phyloP scores from a whole-genome alignment of 148 eudicot genomes.

The Rhododendron simsii region DNA sequence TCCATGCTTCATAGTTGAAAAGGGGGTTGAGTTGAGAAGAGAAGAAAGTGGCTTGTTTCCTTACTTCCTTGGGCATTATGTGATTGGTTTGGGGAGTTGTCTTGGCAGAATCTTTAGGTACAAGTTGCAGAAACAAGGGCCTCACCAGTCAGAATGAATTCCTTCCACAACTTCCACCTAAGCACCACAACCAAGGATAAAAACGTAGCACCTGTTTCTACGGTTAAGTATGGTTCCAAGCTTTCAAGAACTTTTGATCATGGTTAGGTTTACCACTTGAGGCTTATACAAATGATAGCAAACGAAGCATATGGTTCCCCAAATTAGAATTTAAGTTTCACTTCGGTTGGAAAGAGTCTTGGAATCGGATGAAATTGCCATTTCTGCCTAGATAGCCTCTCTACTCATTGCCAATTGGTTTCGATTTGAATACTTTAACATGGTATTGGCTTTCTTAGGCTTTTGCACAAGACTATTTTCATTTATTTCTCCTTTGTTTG shows the following conservation, averaged over 20 bases:
- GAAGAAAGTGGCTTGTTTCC: too few relatives aligned
- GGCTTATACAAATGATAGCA: background rate
- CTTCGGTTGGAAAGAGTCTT: background rate
- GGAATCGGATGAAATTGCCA: background rate
- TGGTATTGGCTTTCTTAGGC: background rate
- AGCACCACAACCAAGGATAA: background rate
- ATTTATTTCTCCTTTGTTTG: background rate
- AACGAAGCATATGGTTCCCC: background rate
- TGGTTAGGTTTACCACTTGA: background rate
- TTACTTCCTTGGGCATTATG: too few relatives aligned
- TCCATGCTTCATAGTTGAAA: too few relatives aligned
- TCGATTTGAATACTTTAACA: background rate
- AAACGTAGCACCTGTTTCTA: background rate
- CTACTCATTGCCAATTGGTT: background rate
- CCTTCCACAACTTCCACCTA: background rate
- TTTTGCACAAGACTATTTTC: background rate
- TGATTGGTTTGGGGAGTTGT: too few relatives aligned
- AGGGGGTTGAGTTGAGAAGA: too few relatives aligned
- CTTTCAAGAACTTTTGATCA: background rate
- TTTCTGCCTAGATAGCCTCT: background rate
- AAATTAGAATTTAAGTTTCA: background rate
- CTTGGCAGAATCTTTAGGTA: too few relatives aligned
- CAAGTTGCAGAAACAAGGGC: too few relatives aligned
- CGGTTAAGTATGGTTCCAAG: background rate
- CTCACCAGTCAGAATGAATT: too few relatives aligned